Conservation (phyloP, 768 basidiomycete species). For the Suillus hirtellus region DNA sequence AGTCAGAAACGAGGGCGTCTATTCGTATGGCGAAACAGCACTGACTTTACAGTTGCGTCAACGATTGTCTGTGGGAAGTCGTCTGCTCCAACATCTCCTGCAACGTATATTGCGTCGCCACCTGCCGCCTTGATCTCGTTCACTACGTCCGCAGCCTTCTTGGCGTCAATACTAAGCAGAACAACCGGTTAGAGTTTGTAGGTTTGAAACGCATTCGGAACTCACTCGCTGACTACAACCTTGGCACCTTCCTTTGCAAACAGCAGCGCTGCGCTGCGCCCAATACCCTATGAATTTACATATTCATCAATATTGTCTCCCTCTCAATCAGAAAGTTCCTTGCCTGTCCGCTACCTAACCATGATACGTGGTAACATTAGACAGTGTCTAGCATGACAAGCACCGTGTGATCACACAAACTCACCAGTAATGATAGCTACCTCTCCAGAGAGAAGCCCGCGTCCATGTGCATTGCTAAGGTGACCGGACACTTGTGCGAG, state of each 20-base stretch:
- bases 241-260: slow-evolving; percentile 87
- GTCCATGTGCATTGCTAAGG: slow-evolving; percentile 48
- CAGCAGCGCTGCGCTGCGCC: slow-evolving; percentile 68
- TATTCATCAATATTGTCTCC: background rate
- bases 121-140: slow-evolving; percentile 73
- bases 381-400: slow-evolving; percentile 6
- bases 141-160: slow-evolving; percentile 63
- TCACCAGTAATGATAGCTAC: slow-evolving; percentile 86
- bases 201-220: background rate
- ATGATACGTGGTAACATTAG: slow-evolving; percentile 1
- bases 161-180: slow-evolving; percentile 62
- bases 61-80: slow-evolving; percentile 82
- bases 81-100: slow-evolving; percentile 80
- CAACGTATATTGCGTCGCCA: slow-evolving; percentile 72
- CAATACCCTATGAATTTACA: slow-evolving; percentile 61
- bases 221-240: slow-evolving; percentile 81
- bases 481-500: slow-evolving; percentile 74
- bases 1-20: background rate
- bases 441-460: slow-evolving; percentile 70
- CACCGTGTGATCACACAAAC: slow-evolving; percentile 22
- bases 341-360: slow-evolving; percentile 75
- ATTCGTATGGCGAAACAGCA: slow-evolving; percentile 14
- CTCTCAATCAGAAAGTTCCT: slow-evolving; percentile 1
- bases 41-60: slow-evolving; percentile 72
- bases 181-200: slow-evolving; percentile 6